Conservation (phyloP, 1,139 yeast species). For the Pichia sp. region DNA sequence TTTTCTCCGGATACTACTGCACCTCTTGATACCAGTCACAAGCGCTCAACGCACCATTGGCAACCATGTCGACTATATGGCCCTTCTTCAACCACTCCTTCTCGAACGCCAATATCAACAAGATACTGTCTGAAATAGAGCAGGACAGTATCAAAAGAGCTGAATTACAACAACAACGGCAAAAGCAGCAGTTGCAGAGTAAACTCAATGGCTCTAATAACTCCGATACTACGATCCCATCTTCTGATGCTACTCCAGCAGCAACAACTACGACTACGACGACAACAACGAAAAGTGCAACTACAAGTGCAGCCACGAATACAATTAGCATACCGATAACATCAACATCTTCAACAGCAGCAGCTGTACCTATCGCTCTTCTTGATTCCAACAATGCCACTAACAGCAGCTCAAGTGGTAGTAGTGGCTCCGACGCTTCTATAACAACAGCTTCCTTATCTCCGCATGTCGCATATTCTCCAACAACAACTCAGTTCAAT, state of each 20-base stretch:
- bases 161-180: neutral
- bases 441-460: slow-evolving; percentile 13
- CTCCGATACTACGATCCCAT: neutral
- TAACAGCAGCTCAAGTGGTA: neutral
- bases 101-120: slow-evolving; percentile 29
- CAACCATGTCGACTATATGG: slow-evolving; percentile 30
- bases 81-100: slow-evolving; percentile 30
- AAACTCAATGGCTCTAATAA: too few species aligned
- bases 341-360: neutral
- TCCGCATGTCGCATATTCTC: slow-evolving; percentile 19
- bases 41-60: too few species aligned
- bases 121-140: slow-evolving; percentile 29
- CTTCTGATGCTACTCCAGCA: slow-evolving; percentile 2
- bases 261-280: slow-evolving; percentile 9
- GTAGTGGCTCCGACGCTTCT: slow-evolving; percentile 4
- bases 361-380: slow-evolving; percentile 5
- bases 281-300: slow-evolving; percentile 5
- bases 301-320: neutral
- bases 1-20: too few species aligned
- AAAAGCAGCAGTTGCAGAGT: neutral
- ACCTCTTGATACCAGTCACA: neutral
- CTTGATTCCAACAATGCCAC: slow-evolving; percentile 1
- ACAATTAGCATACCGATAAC: slow-evolving; percentile 1
- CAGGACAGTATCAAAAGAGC: slow-evolving; percentile 9
- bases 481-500: slow-evolving; percentile 21